Conservation (phyloP, 768 basidiomycete genomes). For the Pulveroboletus sp. region DNA sequence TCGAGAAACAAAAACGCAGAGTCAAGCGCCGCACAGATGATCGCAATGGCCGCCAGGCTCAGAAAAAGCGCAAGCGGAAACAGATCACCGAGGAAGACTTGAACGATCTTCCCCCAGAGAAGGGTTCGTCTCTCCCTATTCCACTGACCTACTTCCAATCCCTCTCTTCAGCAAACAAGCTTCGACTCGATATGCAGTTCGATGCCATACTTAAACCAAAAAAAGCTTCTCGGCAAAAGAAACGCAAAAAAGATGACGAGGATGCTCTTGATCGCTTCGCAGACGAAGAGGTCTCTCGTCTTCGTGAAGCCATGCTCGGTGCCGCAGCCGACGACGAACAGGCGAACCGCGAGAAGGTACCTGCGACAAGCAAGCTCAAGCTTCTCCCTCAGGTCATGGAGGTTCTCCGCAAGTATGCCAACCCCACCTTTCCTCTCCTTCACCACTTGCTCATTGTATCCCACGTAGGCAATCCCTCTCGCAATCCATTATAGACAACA, state of each 20-base stretch:
- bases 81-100: constrained; percentile 61
- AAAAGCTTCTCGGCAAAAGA: constrained; percentile 56
- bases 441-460: neutral
- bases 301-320: constrained; percentile 82
- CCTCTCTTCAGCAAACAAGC: constrained; percentile 56
- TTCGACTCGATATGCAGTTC: constrained; percentile 75
- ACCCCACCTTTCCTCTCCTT: neutral
- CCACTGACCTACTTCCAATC: neutral
- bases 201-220: constrained; percentile 85
- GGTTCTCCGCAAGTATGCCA: constrained; percentile 79
- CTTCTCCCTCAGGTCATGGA: constrained; percentile 89
- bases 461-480: constrained; percentile 70
- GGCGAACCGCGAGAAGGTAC: constrained; percentile 72
- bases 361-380: constrained; percentile 79
- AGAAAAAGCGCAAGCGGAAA: constrained; percentile 56
- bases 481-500: constrained; percentile 93
- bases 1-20: constrained; percentile 21
- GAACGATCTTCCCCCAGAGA: constrained; percentile 67
- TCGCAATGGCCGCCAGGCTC: constrained; percentile 32
- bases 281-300: constrained; percentile 85
- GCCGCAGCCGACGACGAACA: constrained; percentile 84
- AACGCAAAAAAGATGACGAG: constrained; percentile 74
- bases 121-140: constrained; percentile 45
- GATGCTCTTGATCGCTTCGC: constrained; percentile 82
- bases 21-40: constrained; percentile 41